phyloP scores from a whole-genome alignment of 2,329 filamentous ascomycete species.

The Hymenoscyphus scutula region DNA sequence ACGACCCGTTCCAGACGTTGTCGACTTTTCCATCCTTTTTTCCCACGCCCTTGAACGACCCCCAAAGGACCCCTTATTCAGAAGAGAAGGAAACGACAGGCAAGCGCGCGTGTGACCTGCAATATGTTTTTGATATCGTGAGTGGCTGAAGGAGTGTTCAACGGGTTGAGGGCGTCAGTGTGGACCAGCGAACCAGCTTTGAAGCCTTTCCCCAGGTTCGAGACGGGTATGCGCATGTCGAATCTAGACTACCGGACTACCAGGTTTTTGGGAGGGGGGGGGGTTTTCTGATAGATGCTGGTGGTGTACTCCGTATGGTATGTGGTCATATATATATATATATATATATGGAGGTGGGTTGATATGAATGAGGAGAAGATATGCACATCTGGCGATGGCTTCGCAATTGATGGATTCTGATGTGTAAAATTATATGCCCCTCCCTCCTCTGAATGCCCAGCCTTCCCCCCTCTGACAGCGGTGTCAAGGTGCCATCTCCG shows the following conservation, averaged over 20 bases:
- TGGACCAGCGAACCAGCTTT: neutral
- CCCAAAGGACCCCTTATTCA: neutral
- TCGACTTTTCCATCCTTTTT: neutral
- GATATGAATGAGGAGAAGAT: no score
- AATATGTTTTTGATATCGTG: neutral
- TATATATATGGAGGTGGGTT: neutral
- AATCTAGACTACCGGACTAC: neutral
- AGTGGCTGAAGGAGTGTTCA: neutral
- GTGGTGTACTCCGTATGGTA: no score
- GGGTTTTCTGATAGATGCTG: neutral
- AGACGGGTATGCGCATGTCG: neutral
- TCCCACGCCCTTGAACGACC: neutral
- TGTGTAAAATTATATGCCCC: neutral
- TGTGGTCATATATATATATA: no score
- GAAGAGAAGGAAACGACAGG: neutral
- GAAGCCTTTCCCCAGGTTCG: neutral
- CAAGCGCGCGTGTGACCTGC: neutral
- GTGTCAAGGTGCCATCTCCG: neutral
- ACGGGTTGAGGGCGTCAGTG: neutral
- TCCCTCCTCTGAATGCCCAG: neutral
- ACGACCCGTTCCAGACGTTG: neutral
- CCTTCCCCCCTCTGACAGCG: neutral
- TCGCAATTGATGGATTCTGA: no score
- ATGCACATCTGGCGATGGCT: no score
- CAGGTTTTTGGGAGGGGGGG: no score